Evolutionary conservation across 331 rosid species (phyloP).

Genomic region (Arachis monticola): DNA sequence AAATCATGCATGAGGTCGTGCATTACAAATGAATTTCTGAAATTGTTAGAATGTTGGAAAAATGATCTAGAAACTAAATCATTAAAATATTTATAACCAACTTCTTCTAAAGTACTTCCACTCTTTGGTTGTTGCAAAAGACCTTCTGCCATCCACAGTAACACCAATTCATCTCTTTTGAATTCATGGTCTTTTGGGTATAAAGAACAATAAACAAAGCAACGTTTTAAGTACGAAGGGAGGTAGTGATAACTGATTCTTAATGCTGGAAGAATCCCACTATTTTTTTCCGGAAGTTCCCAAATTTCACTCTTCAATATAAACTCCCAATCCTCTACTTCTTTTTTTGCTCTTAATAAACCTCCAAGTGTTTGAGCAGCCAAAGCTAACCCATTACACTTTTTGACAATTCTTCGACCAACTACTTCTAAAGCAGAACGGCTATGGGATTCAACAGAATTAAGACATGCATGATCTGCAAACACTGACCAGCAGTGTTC

Average conservation of each 20-base stretch:
- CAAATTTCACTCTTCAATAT: background rate
- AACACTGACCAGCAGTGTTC: background rate
- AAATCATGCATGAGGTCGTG: background rate
- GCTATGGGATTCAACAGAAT: background rate
- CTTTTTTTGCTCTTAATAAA: background rate
- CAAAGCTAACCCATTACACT: background rate
- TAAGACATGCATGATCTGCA: background rate
- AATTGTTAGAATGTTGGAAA: background rate
- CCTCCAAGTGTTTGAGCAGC: background rate
- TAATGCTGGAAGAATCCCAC: background rate
- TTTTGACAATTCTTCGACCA: background rate
- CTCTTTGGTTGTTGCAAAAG: background rate
- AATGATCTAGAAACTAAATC: background rate
- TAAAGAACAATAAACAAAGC: background rate
- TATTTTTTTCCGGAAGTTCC: background rate
- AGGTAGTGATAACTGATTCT: background rate
- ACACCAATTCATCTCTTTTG: background rate
- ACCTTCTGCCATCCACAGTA: background rate
- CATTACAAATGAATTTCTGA: background rate
- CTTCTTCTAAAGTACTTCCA: background rate
- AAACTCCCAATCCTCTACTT: background rate
- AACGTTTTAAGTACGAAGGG: background rate
- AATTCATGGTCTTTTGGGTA: background rate
- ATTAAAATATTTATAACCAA: background rate
- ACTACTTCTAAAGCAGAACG: background rate